These are phyloP conservation scores for Paecilomyces sp. DNA, from an alignment of 2,329 filamentous ascomycete genomes.

Conservation along the genomic window DNA sequence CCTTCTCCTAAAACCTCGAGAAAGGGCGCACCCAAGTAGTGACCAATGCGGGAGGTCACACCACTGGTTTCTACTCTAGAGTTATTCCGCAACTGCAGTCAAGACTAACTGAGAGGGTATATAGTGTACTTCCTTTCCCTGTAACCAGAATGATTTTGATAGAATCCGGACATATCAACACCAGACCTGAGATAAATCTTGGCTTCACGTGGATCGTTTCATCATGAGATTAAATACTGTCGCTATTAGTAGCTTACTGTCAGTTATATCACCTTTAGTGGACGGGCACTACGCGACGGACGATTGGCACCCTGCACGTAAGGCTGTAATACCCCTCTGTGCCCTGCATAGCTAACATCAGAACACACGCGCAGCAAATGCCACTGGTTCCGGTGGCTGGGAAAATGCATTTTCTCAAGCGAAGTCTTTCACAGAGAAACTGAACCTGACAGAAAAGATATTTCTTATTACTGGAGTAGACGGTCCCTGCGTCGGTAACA, in stretches of 20 bases:
- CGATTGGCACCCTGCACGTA: not conserved
- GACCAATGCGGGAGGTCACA: not conserved
- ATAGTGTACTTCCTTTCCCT: not conserved
- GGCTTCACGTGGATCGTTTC: not conserved
- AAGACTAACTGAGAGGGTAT: not conserved
- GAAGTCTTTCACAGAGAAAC: constrained; percentile 4
- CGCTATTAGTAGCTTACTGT: not conserved
- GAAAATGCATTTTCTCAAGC: constrained; percentile 8
- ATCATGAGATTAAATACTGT: not conserved
- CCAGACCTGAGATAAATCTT: not conserved
- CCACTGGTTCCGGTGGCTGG: constrained; percentile 12
- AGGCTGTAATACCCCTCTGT: not conserved
- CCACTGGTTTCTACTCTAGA: not conserved
- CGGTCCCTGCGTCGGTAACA: constrained; percentile 26
- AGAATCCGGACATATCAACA: not conserved
- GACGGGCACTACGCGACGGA: not conserved
- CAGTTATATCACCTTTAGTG: not conserved
- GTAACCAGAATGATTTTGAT: not conserved
- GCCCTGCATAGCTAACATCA: not conserved
- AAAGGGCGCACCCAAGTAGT: not conserved
- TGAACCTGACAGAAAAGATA: constrained; percentile 12
- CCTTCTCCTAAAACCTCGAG: not conserved
- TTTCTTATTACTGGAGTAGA: constrained; percentile 20
- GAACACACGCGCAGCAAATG: constrained; percentile 3
- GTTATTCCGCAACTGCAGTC: not conserved